Evolutionary conservation across 139 green algal genomes (phyloP).

Genomic region (Yamagishiella unicocca): DNA sequence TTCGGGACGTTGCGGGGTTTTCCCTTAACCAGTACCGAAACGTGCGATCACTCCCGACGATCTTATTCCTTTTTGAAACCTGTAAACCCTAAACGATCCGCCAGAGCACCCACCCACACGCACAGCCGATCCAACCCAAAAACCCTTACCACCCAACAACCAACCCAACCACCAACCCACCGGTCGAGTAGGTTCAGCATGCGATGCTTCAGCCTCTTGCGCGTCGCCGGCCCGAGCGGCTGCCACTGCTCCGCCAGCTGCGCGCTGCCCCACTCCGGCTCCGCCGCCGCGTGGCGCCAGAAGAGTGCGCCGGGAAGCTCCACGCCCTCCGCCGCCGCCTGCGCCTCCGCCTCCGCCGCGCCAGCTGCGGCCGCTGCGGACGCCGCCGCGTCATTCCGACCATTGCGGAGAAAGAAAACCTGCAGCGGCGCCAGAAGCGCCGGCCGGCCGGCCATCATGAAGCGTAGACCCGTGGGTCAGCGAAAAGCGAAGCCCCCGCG

Average conservation of each 20-base stretch:
- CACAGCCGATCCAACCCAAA: not conserved
- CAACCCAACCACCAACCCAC: not conserved
- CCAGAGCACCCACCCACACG: no score
- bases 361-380: not conserved
- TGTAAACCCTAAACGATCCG: no score
- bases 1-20: no score
- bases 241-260: conserved; percentile 11
- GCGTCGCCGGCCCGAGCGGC: not conserved
- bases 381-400: not conserved
- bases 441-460: not conserved
- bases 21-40: no score
- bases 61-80: no score
- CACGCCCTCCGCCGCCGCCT: not conserved
- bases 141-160: not conserved
- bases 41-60: no score
- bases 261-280: not conserved
- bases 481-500: not conserved
- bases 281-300: not conserved
- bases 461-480: not conserved
- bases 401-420: no score
- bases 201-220: not conserved
- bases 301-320: not conserved
- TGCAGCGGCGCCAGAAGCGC: no score
- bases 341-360: not conserved
- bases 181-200: not conserved